Conservation (phyloP, 106 monocot species). For the Dioscorea dumetorum region DNA sequence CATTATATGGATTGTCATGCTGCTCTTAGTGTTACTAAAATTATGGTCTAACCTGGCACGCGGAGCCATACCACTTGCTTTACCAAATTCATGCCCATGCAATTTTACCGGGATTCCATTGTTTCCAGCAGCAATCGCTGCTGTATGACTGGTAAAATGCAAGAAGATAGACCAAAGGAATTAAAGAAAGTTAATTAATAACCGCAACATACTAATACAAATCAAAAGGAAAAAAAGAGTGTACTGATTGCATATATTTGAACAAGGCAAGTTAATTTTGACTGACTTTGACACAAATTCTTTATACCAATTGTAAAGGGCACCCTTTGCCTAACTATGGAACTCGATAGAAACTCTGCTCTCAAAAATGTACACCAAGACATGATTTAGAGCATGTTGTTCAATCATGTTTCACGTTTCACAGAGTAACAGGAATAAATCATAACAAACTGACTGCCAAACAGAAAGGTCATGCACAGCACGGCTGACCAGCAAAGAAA, state of each 20-base stretch:
- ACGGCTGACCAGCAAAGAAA: too few relatives aligned
- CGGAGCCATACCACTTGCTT: conserved; percentile 98
- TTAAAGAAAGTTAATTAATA: not conserved
- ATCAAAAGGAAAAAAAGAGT: not conserved
- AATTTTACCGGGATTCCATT: conserved; percentile 90
- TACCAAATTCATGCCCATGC: conserved; percentile 90
- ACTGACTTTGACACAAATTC: not conserved
- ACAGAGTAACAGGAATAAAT: too few relatives aligned
- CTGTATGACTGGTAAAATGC: conserved; percentile 59
- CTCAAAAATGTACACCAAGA: too few relatives aligned
- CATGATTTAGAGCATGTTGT: too few relatives aligned
- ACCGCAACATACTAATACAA: not conserved
- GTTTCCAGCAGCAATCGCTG: conserved; percentile 95
- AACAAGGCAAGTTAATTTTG: not conserved
- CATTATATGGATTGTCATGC: not conserved
- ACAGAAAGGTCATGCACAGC: too few relatives aligned
- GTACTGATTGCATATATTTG: not conserved
- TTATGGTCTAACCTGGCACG: conserved; percentile 70
- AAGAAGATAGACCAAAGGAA: not conserved
- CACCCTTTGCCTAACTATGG: too few relatives aligned
- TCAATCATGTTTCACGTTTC: too few relatives aligned
- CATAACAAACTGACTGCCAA: too few relatives aligned
- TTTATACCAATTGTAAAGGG: not conserved
- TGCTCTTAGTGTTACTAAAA: not conserved
- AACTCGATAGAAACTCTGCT: too few relatives aligned